A percentile compares a stretch with the other conserved stretches of the same genome.
Evolutionary conservation across 495 filamentous ascomycete species (phyloP).

Genomic region (Physcia stellaris): DNA sequence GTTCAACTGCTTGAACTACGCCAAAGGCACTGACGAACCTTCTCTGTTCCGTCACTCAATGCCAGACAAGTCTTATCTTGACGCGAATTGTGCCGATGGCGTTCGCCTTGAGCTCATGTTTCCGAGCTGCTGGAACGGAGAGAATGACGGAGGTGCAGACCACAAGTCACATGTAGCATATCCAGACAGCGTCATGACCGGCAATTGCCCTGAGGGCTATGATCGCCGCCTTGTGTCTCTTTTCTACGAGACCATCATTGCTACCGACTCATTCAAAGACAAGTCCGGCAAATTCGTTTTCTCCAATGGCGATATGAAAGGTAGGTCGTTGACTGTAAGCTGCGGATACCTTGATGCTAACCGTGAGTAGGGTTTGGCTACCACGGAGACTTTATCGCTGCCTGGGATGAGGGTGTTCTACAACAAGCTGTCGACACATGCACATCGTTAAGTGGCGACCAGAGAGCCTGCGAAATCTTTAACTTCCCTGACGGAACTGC

Average conservation of each 20-base stretch:
- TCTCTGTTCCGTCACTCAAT: slow-evolving; percentile 69
- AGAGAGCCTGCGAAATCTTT: slow-evolving; percentile 47
- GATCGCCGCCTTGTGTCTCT: slow-evolving; percentile 57
- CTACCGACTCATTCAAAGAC: slow-evolving; percentile 55
- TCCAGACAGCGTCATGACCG: slow-evolving; percentile 58
- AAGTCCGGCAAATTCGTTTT: slow-evolving; percentile 62
- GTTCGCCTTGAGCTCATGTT: slow-evolving; percentile 77
- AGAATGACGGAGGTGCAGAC: slow-evolving; percentile 42
- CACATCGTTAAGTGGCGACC: slow-evolving; percentile 37
- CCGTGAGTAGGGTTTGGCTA: slow-evolving; percentile 50
- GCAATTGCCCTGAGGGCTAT: slow-evolving; percentile 62
- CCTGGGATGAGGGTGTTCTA: slow-evolving; percentile 50
- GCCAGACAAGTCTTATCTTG: slow-evolving; percentile 65
- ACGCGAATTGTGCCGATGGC: slow-evolving; percentile 62
- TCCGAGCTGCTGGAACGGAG: slow-evolving; percentile 83
- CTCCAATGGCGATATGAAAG: slow-evolving; percentile 69
- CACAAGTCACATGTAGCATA: slow-evolving; percentile 69
- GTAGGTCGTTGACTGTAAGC: slow-evolving; percentile 15
- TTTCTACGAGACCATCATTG: slow-evolving; percentile 82
- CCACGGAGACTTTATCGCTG: slow-evolving; percentile 76
- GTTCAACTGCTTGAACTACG: slow-evolving; percentile 85
- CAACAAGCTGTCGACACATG: slow-evolving; percentile 31
- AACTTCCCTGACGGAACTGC: slow-evolving; percentile 29
- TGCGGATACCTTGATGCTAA: slow-evolving; percentile 5
- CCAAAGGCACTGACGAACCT: slow-evolving; percentile 37